These are phyloP conservation scores for Setomelanomma holmii DNA, from an alignment of 2,329 filamentous ascomycete genomes.

Conservation along the genomic window DNA sequence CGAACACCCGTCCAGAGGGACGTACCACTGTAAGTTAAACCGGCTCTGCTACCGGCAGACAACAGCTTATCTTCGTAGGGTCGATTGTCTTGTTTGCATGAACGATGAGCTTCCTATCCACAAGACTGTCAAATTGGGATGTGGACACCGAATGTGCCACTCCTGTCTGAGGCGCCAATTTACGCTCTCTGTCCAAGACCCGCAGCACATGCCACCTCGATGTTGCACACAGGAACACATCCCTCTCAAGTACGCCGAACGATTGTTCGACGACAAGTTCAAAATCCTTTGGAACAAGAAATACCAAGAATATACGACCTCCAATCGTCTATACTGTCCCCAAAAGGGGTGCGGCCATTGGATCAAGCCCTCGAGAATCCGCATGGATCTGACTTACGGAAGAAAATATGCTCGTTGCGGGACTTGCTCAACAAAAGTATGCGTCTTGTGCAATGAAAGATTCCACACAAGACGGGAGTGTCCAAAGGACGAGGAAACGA, in stretches of 20 bases:
- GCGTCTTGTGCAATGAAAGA: constrained; percentile 73
- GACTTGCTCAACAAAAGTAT: constrained; percentile 76
- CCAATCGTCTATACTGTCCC: constrained; percentile 80
- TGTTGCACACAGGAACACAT: constrained; percentile 81
- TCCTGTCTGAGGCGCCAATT: constrained; percentile 77
- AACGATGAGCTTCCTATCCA: constrained; percentile 68
- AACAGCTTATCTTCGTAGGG: constrained; percentile 53
- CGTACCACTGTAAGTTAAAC: constrained; percentile 25
- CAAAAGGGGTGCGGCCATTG: constrained; percentile 75
- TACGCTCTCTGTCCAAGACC: constrained; percentile 76
- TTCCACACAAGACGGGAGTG: constrained; percentile 75
- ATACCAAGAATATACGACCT: constrained; percentile 76
- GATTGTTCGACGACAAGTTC: constrained; percentile 75
- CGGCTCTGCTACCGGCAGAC: neutral
- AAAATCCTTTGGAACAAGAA: constrained; percentile 83
- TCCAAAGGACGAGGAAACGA: constrained; percentile 72
- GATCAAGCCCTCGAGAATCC: constrained; percentile 77
- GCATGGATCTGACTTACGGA: constrained; percentile 56
- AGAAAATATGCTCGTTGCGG: constrained; percentile 74
- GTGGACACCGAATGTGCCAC: constrained; percentile 83
- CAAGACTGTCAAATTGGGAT: constrained; percentile 74
- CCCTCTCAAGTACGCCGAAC: constrained; percentile 76
- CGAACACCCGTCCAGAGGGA: constrained; percentile 38
- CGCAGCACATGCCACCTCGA: constrained; percentile 81
- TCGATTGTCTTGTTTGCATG: constrained; percentile 76